These are phyloP conservation scores for Pichia thaimueangensis DNA, from an alignment of 805 yeast species.

Conservation along the genomic window DNA sequence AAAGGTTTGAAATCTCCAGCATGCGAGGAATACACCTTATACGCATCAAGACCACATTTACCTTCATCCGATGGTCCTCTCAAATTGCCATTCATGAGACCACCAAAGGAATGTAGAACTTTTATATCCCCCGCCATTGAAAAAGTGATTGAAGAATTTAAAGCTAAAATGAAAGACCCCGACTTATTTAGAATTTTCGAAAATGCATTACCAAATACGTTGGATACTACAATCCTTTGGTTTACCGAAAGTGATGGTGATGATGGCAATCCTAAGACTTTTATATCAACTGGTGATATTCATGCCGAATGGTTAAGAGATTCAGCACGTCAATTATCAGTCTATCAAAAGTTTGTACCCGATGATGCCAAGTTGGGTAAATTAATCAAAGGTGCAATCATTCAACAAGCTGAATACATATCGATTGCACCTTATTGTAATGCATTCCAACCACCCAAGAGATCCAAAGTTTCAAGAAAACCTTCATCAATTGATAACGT, in stretches of 20 bases:
- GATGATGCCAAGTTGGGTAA: conserved; percentile 43
- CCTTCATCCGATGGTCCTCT: conserved; percentile 56
- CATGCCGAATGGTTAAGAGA: conserved; percentile 93
- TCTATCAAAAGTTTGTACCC: conserved; percentile 57
- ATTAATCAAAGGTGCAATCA: conserved; percentile 70
- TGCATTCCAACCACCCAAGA: conserved; percentile 82
- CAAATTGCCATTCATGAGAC: conserved; percentile 68
- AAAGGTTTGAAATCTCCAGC: conserved; percentile 15
- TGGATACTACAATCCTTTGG: conserved; percentile 83
- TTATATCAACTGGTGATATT: conserved; percentile 86
- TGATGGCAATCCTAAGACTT: conserved; percentile 45
- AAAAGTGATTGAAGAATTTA: conserved; percentile 46
- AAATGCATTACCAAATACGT: conserved; percentile 79
- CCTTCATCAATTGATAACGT: conserved; percentile 58
- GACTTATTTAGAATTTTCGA: conserved; percentile 74
- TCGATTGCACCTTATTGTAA: conserved; percentile 72
- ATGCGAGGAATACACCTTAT: conserved; percentile 62
- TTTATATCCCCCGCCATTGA: conserved; percentile 62
- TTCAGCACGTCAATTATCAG: conserved; percentile 74
- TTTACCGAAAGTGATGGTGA: conserved; percentile 32
- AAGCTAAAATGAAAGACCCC: conserved; percentile 41
- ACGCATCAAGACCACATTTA: conserved; percentile 45
- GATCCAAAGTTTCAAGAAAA: conserved; percentile 41
- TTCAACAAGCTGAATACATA: conserved; percentile 66
- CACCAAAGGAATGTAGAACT: conserved; percentile 65